Evolutionary conservation across 345 rosid species (phyloP), one percentile per base, ranked within the genome.

Genomic region (Pistacia integerrima): DNA sequence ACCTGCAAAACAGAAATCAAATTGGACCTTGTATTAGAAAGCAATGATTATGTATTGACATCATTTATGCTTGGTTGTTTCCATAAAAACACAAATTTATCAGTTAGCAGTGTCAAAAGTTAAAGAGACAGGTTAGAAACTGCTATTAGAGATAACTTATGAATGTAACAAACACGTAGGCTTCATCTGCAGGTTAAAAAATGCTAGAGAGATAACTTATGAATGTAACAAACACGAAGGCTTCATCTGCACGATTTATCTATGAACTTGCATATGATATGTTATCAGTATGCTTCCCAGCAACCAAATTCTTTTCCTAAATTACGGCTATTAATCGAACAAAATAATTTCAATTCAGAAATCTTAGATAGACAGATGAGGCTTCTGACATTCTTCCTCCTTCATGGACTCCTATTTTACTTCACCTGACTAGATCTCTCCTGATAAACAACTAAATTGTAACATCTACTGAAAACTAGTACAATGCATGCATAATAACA

Each of bases 1-100:
- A 96, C 97, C 97, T 96, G 66, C 48, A 81, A 69, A 67, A 63
- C 75, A 74, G 55, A 38, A 56, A 14, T 77, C 63, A 46, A 67
- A 36, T 64, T 20, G 25, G 16, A 65, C 8, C 51, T 76, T 5
- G 18, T 18, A 60, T 20, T 35, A 1, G 22, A 20, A 44, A 22
- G 4, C 56, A 18, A 55, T 14, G 30, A 44, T 18, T 13, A 5
- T 30, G 30, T 13, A 67, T 25, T 49, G 54, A 59, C 28, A 57
- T 28, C n/a, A 17, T 20, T 66, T 28, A 38, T 64, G 44, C 56
- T 14, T 30, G 10, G 25, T 14, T 55, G 75, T 56, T 72, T 14
- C 41, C 35, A 41, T 35, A 36, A 36, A 52, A 70, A 18, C 64
- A 30, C 6, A 30, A 69, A 69, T 35, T 13, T 16, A 16, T 63